Evolutionary conservation across 2,329 filamentous ascomycete species (phyloP), one percentile per base, ranked within the genome.

Genomic region (Chaetomium globosum): DNA sequence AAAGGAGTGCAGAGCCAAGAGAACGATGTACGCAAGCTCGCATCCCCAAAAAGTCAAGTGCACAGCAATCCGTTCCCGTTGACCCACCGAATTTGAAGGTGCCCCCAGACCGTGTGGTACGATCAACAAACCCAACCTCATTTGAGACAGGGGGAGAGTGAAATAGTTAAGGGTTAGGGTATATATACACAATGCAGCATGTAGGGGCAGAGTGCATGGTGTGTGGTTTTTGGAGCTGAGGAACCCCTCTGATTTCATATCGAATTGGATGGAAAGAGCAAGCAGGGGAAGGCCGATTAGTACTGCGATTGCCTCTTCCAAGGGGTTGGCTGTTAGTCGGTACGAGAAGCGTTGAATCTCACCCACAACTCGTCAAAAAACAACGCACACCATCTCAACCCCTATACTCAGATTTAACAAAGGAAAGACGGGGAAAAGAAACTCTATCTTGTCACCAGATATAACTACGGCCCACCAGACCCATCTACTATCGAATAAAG

Each of bases 91-190:
- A 13, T 21, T 26, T 9, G 48, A 31, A 33, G 53, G 43, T 48
- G 55, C 49, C n/a, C 61, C 46, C 51, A 21, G n/a, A 52, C 16
- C 48, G 16, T 56, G 63, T 65, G 63, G 63, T 33, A 65, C 63
- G 58, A 65, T 65, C 63, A 61, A 57, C 63, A 56, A 21, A 43
- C 16, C 31, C 10, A 30, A 23, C 53, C 43, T 49, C 26, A 12
- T 23, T 30, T n/a, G 10, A 4, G 56, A 49, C 30, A 26, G 19
- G 48, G 36, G 23, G 10, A 13, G 23, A 26, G 23, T 19, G 9
- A 26, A 9, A 9, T 26, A 26, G 26, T 26, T 2, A 30, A 43
- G 63, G 61, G 61, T 64, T 63, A 63, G 60, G 60, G 53, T 57
- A 31, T 23, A 31, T 3, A 16, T 51, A 31, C 16, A 31, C 3